Conservation (phyloP, 768 basidiomycete genomes). For the Lactarius psammicola region DNA sequence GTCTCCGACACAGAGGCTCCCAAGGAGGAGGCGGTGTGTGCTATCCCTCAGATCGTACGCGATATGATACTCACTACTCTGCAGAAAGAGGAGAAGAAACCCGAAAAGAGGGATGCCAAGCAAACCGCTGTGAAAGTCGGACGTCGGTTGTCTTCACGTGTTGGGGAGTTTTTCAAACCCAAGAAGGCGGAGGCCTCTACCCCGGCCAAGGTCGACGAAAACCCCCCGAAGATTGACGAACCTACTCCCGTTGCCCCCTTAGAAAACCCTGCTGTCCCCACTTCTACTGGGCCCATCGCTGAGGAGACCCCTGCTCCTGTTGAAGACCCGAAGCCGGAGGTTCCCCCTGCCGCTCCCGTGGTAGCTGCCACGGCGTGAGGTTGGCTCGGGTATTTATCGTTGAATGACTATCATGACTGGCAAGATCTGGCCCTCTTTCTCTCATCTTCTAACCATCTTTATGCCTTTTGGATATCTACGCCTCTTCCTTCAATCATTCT, state of each 20-base stretch:
- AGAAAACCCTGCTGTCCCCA: conserved; percentile 67
- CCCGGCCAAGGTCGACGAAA: conserved; percentile 83
- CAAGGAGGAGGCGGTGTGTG: conserved; percentile 62
- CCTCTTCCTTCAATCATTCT: conserved; percentile 31
- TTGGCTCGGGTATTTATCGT: conserved; percentile 44
- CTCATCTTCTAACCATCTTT: conserved; percentile 34
- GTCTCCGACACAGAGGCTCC: conserved; percentile 44
- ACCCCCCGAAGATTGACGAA: conserved; percentile 86
- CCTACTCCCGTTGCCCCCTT: conserved; percentile 79
- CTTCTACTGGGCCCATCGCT: conserved; percentile 39
- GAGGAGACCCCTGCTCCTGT: conserved; percentile 33
- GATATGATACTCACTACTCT: not conserved
- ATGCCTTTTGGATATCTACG: conserved; percentile 37
- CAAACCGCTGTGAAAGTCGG: conserved; percentile 55
- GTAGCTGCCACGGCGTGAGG: conserved; percentile 80
- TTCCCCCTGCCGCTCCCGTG: conserved; percentile 58
- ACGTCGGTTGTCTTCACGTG: conserved; percentile 82
- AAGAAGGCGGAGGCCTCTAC: conserved; percentile 53
- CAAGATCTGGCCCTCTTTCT: conserved; percentile 30
- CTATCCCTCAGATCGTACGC: not conserved
- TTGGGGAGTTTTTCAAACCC: conserved; percentile 79
- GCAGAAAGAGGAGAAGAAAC: conserved; percentile 49
- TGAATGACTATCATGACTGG: conserved; percentile 29
- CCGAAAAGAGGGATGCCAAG: conserved; percentile 43
- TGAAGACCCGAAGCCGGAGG: conserved; percentile 39